phyloP scores from a whole-genome alignment of 768 basidiomycete species.

The Boletales sp. region DNA sequence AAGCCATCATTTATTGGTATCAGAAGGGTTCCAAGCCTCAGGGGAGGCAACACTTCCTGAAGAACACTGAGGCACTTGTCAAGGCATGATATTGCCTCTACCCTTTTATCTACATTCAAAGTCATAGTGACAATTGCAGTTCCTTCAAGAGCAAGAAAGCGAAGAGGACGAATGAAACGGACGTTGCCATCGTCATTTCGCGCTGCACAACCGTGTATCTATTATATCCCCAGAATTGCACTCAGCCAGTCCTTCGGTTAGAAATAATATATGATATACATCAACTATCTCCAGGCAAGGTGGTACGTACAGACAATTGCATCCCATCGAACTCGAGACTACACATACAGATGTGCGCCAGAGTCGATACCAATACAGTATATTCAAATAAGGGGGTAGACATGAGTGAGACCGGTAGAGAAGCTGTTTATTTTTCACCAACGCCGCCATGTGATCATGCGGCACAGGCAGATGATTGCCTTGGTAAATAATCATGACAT shows the following conservation, averaged over 20 bases:
- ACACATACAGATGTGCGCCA: background rate
- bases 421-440: background rate
- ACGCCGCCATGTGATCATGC: conserved; percentile 12
- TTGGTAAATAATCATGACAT: conserved; percentile 16
- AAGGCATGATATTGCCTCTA: conserved; percentile 50
- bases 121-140: conserved; percentile 56
- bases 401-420: background rate
- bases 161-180: conserved; percentile 51
- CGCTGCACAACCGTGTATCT: conserved; percentile 14
- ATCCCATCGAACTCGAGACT: background rate
- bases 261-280: background rate
- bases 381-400: background rate
- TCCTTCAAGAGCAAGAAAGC: conserved; percentile 81
- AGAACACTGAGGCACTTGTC: conserved; percentile 81
- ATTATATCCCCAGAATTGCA: conserved; percentile 14
- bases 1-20: conserved; percentile 97
- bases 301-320: conserved; percentile 3
- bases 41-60: conserved; percentile 93
- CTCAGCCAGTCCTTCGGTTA: background rate
- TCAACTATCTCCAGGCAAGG: background rate
- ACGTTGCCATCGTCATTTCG: background rate
- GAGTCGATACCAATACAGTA: conserved; percentile 5
- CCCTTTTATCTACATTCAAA: conserved; percentile 4
- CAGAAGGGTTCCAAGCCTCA: conserved; percentile 96
- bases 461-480: conserved; percentile 16